Conservation (phyloP, 2,329 filamentous ascomycete genomes). For the Aspergillus niger region DNA sequence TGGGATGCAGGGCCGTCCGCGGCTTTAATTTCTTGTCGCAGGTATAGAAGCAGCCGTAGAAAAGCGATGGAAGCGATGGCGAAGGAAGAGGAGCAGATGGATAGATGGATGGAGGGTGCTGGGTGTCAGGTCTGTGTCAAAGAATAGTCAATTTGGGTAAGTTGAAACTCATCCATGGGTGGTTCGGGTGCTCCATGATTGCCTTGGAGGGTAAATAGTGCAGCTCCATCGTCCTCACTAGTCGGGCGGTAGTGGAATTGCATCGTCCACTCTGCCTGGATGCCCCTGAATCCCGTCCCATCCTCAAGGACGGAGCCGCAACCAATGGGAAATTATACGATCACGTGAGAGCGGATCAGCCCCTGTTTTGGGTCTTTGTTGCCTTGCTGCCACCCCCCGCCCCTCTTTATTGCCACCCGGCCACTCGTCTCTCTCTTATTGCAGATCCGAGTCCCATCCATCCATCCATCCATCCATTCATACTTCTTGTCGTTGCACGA, state of each 20-base stretch:
- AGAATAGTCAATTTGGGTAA: neutral
- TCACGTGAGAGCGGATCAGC: neutral
- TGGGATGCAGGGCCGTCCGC: conserved; percentile 7
- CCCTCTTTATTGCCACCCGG: neutral
- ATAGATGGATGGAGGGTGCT: neutral
- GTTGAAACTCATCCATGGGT: neutral
- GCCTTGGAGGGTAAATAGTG: conserved; percentile 1
- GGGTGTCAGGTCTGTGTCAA: neutral
- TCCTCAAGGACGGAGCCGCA: neutral
- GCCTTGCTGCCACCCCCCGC: neutral
- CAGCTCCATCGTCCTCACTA: neutral
- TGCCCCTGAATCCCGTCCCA: neutral
- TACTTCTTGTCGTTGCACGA: neutral
- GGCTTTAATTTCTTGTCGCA: conserved; percentile 4
- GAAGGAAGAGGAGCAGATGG: neutral
- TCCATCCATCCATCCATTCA: neutral
- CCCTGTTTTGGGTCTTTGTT: neutral
- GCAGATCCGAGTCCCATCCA: neutral
- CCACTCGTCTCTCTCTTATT: neutral
- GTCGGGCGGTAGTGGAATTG: neutral
- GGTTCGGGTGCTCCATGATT: neutral
- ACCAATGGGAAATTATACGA: neutral
- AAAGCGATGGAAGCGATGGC: neutral
- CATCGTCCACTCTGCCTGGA: neutral
- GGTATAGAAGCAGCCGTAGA: neutral